Evolutionary conservation across 257 asterid species (phyloP).

Genomic region (Lycium ferocissimum): DNA sequence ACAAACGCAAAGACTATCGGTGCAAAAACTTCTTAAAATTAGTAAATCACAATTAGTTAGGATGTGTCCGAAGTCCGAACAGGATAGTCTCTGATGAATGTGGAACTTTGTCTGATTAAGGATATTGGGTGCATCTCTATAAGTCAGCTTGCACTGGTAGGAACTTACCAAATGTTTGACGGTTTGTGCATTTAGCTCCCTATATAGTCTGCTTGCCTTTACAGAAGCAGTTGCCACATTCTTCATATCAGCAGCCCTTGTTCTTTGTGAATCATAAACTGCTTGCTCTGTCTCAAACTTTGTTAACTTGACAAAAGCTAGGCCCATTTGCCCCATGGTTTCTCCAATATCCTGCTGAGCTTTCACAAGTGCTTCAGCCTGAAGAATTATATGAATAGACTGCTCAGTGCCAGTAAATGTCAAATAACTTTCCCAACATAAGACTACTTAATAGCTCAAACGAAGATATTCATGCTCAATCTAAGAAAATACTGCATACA

Average conservation of each 20-base stretch:
- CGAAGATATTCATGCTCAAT: not conserved
- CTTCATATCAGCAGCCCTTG: conserved; percentile 85
- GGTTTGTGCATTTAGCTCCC: conserved; percentile 91
- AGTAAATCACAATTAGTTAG: conserved; percentile 3
- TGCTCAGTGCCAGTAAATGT: conserved; percentile 16
- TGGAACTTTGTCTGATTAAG: not conserved
- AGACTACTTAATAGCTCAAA: conserved; percentile 18
- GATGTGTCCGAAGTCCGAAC: conserved; percentile 28
- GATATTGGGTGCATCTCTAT: conserved; percentile 4
- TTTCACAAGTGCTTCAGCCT: conserved; percentile 96
- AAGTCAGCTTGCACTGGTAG: not conserved
- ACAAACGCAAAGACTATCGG: not conserved
- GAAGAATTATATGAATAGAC: conserved; percentile 31
- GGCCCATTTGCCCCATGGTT: conserved; percentile 92
- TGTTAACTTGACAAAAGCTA: conserved; percentile 90
- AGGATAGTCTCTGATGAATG: not conserved
- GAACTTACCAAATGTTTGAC: conserved; percentile 89
- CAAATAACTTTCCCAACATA: not conserved
- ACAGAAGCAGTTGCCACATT: conserved; percentile 96
- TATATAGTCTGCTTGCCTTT: conserved; percentile 93
- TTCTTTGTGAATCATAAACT: conserved; percentile 80
- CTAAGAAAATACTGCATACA: not conserved
- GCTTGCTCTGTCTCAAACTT: conserved; percentile 95
- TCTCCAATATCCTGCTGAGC: conserved; percentile 98
- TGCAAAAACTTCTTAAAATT: not conserved